Evolutionary conservation across 169 alveolate genomes (phyloP).

Genomic region (Eimeria nieschulzi): DNA sequence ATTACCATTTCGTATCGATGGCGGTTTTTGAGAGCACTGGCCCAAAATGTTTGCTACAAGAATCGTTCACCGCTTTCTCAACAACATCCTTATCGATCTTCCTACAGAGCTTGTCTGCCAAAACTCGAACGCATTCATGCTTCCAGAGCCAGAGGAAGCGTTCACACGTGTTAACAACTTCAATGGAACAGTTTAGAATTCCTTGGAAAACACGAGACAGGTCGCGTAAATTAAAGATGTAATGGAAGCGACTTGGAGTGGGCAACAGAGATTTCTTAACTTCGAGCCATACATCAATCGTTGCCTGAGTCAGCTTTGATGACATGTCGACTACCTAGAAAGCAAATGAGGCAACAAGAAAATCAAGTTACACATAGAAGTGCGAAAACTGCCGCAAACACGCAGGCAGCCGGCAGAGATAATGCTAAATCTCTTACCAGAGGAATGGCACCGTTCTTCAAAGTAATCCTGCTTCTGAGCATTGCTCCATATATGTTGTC

Average conservation of each 20-base stretch:
- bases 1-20: constrained; percentile 53
- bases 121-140: constrained; percentile 96
- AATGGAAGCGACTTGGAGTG: constrained; percentile 94
- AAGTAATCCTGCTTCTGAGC: constrained; percentile 90
- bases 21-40: constrained; percentile 79
- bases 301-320: constrained; percentile 89
- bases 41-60: constrained; percentile 85
- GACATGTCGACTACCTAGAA: constrained; percentile 87
- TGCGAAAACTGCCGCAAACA: background rate
- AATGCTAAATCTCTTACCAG: constrained; percentile 34
- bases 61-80: constrained; percentile 81
- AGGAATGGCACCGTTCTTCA: constrained; percentile 82
- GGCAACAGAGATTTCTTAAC: constrained; percentile 83
- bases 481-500: constrained; percentile 96
- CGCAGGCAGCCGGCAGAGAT: background rate
- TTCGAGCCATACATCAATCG: constrained; percentile 92
- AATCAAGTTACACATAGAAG: background rate
- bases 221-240: constrained; percentile 96
- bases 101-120: constrained; percentile 95
- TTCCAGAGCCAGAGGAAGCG: constrained; percentile 92
- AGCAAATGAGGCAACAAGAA: constrained; percentile 29
- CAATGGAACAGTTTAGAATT: constrained; percentile 82
- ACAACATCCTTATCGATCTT: constrained; percentile 90
- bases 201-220: constrained; percentile 97
- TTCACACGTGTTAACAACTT: constrained; percentile 81